Evolutionary conservation across 208 protist species (phyloP), one percentile per base, ranked within the genome.

Genomic region (Leishmania lainsoni): DNA sequence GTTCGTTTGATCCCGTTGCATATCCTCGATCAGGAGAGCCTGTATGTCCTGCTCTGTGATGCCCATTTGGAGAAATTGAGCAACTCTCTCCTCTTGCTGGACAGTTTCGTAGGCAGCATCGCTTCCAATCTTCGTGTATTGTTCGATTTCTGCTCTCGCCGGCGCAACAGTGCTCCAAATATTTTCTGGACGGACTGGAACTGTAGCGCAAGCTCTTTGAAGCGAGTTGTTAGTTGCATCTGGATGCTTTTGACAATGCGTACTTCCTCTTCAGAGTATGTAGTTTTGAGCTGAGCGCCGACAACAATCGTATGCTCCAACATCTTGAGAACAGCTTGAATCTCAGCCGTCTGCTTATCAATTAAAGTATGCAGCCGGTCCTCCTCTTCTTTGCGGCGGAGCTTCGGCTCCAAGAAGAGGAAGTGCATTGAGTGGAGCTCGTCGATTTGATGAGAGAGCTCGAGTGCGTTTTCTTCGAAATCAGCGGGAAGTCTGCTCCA

Each of bases 11-110:
- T 92, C 71, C 22, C 92, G 87, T 12, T 78, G 84, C 75, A 87
- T 83, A 9, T 96, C 91, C 73, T 97, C 91, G 1, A 91, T 39
- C 2, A 96, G 87, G 32, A 99, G 81, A 20, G 85, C 88, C 61
- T 93, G 83, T 48, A 98, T 90, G 77, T 98, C 91, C n/a, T 75
- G 80, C 54, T 95, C 86, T 3, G 87, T 93, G 83, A 95, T 98
- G 26, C 95, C 95, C 70, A 96, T 89, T 66, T 90, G 83, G 56
- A 97, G 79, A 81, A 95, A 93, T 29, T 91, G 87, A 4, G 91
- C 86, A 17, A 88, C 85, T 74, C 84, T 88, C 56, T 93, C 90
- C 65, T 95, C 93, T 79, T 89, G 75, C 65, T 94, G 85, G 12
- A 93, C 74, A 1, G 90, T 78, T 32, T 90, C 75, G 29, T 92